Evolutionary conservation across 2,329 filamentous ascomycete species (phyloP), one percentile per base, ranked within the genome.

Genomic region (Pseudonectria foliicola): DNA sequence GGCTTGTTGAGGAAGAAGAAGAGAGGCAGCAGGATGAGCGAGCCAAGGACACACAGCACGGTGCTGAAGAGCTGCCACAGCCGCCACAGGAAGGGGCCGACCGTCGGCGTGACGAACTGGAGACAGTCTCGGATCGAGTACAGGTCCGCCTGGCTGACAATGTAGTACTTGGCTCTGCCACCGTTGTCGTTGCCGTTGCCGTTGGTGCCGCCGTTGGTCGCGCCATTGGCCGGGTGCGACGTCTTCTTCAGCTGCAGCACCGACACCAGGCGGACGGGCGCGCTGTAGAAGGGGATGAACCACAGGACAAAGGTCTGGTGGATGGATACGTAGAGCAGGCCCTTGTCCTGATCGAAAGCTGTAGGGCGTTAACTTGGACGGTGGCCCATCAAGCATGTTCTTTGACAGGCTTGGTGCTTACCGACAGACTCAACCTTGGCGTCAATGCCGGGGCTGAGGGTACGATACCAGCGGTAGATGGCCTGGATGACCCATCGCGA

Each of bases 381-480:
- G n/a, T n/a, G n/a, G n/a, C n/a, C n/a, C n/a, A n/a, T n/a, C n/a
- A n/a, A n/a, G n/a, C n/a, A n/a, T n/a, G n/a, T n/a, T n/a, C n/a
- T n/a, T n/a, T n/a, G n/a, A n/a, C n/a, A 7, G 6, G 12, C 11
- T 13, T 12, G 34, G 21, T 34, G 53, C 60, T 27, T 54, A 75
- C 73, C 66, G 28, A 61, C 59, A 4, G 70, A 73, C 43, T 86
- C 73, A 13, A 95, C 67, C 2, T 71, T 63, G 10, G 90, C 62
- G 28, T 80, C 70, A 45, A 92, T 84, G 13, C 68, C 65, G 0
- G 88, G 88, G 42, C 80, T 86, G 54, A 94, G 67, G 44, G 90
- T 82, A 53, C 87, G 85, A 61, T 93, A 90, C 84, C 83, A 89
- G 27, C 78, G 75, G 53, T 86, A 93, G 37, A 94, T 80, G 47